Evolutionary conservation across 2,329 filamentous ascomycete species (phyloP).

Genomic region (Fusarium coicis): DNA sequence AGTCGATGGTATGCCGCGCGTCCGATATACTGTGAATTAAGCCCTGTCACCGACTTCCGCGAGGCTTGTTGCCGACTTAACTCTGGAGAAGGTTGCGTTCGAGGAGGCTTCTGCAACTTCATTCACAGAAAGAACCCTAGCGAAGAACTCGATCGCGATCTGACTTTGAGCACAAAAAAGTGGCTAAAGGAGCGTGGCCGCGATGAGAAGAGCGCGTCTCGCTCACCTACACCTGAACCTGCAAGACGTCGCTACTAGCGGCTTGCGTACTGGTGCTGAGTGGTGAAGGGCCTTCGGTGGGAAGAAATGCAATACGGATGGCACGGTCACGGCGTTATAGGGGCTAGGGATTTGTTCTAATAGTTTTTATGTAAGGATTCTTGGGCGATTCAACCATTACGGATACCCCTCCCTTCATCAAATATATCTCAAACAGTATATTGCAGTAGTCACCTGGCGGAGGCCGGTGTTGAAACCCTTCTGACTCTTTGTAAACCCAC

Average conservation of each 20-base stretch:
- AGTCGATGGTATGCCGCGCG: constrained; percentile 95
- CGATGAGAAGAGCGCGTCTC: constrained; percentile 82
- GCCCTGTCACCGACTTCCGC: constrained; percentile 96
- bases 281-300: not conserved
- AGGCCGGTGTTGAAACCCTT: constrained; percentile 44
- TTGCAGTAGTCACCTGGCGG: constrained; percentile 26
- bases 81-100: constrained; percentile 91
- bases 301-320: constrained; percentile 26
- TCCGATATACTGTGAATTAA: constrained; percentile 98
- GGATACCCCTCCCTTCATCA: constrained; percentile 34
- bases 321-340: constrained; percentile 44
- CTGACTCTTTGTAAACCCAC: constrained; percentile 42
- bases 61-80: constrained; percentile 98
- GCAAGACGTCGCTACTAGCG: constrained; percentile 74
- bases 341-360: constrained; percentile 31
- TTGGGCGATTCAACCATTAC: constrained; percentile 30
- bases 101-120: constrained; percentile 99
- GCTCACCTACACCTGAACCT: constrained; percentile 89
- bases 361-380: constrained; percentile 34
- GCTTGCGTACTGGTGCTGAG: constrained; percentile 4
- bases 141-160: constrained; percentile 86
- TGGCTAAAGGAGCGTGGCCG: constrained; percentile 88
- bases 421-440: constrained; percentile 23
- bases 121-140: constrained; percentile 97
- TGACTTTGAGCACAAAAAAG: constrained; percentile 93